Evolutionary conservation across 2,329 filamentous ascomycete genomes (phyloP), one percentile per base, ranked within the genome.

Genomic region (Rhexocercosporidium sp.): DNA sequence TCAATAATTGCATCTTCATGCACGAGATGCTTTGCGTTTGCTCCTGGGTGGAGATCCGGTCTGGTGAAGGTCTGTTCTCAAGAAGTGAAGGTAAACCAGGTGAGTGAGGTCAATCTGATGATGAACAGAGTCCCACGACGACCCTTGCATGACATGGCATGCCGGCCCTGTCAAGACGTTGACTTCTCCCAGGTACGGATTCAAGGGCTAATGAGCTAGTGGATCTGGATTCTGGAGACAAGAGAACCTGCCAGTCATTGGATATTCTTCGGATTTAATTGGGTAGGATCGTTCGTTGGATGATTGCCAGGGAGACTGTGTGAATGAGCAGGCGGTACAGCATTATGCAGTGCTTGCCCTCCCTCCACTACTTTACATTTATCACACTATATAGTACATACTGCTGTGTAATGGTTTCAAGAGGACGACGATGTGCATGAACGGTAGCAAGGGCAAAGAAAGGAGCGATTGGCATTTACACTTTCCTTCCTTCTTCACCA

Each of bases 1-100:
- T 37, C 53, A 51, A 49, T 39, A 39, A 39, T 66, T 69, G 62
- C 65, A 64, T 57, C 62, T 64, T 67, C 65, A 69, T 69, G 68
- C 65, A 67, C 22, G 60, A 64, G 61, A 41, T 56, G 39, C 27
- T 31, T 41, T 41, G 46, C 46, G 27, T 59, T 39, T 59, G 51
- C 20, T 54, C 37, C 49, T 54, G 47, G 56, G 53, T 46, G 44
- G 41, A 46, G 62, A 65, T 57, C 51, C 31, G 29, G 54, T 34
- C 41, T 59, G 44, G 41, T 20, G 54, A 56, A 51, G 46, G 62
- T 64, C 51, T 64, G 39, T 47, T 64, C 51, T 59, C 39, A 27
- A 44, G 53, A 56, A 57, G 54, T 57, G n/a, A 57, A 57, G 20
- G n/a, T 57, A 18, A 54, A n/a, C n/a, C n/a, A n/a, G n/a, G n/a